Percentiles rank a stretch among this genome's conserved stretches.
These are phyloP conservation scores for Clarireedia hainanense DNA, from an alignment of 2,329 filamentous ascomycete species.

Conservation along the genomic window DNA sequence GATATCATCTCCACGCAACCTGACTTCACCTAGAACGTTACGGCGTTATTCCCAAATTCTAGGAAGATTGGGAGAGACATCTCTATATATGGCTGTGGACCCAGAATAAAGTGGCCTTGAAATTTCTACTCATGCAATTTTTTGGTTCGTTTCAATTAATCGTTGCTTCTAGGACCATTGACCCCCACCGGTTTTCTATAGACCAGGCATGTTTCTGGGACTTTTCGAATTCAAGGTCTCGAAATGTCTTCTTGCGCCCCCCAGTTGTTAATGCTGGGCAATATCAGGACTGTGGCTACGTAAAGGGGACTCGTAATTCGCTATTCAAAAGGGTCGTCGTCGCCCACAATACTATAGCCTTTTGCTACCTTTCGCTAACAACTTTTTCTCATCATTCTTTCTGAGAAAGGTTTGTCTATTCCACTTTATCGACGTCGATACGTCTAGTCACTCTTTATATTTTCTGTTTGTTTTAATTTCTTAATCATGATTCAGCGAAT, in stretches of 20 bases:
- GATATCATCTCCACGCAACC: conserved; percentile 7
- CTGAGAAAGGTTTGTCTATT: conserved; percentile 4
- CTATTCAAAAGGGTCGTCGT: conserved; percentile 6
- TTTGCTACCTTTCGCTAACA: background rate
- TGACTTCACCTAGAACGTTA: background rate
- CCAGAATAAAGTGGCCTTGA: background rate
- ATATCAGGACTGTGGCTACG: background rate
- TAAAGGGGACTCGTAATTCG: background rate
- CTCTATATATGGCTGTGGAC: background rate
- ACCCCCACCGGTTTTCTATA: background rate
- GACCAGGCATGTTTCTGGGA: background rate
- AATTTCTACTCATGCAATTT: background rate
- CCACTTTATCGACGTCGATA: conserved; percentile 14
- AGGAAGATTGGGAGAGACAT: background rate
- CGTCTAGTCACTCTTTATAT: conserved; percentile 20
- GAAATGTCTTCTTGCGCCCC: background rate
- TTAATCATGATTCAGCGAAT: conserved; percentile 13
- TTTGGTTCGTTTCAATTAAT: background rate
- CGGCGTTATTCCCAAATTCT: background rate
- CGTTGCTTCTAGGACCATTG: background rate
- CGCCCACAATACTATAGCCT: background rate
- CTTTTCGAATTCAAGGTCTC: background rate
- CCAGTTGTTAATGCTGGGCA: conserved; percentile 1
- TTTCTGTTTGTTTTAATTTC: conserved; percentile 11
- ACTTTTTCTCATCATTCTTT: conserved; percentile 10